A percentile compares a stretch with the other conserved stretches of the same genome.
Conservation (phyloP, 148 eudicot genomes). For the Heliosperma pusillum region DNA sequence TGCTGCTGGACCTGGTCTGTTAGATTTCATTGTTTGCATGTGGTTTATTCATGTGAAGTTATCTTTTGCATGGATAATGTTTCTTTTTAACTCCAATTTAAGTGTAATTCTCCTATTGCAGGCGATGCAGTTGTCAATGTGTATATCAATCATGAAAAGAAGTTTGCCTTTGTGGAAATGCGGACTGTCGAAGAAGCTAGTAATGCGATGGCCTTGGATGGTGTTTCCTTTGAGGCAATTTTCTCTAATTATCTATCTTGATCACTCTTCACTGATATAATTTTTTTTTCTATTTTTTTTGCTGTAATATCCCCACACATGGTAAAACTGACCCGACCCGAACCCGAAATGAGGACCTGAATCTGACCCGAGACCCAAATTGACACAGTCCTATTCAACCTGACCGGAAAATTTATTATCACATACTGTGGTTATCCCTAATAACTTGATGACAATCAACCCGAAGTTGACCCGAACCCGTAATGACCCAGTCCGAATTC, state of each 20-base stretch:
- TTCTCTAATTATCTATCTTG: not conserved
- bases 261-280: not conserved
- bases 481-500: too few relatives aligned
- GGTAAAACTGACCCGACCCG: too few relatives aligned
- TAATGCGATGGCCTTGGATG: constrained; percentile 96
- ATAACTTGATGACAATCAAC: too few relatives aligned
- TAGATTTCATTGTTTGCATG: constrained; percentile 10
- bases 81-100: not conserved
- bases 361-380: too few relatives aligned
- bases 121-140: constrained; percentile 98
- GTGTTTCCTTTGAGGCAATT: constrained; percentile 79
- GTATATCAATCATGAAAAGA: constrained; percentile 94
- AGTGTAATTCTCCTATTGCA: constrained; percentile 23
- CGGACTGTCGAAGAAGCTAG: constrained; percentile 97
- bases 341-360: too few relatives aligned
- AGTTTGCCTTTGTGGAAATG: constrained; percentile 98
- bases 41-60: not conserved
- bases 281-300: too few relatives aligned
- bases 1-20: constrained; percentile 84
- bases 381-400: too few relatives aligned
- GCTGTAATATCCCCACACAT: not conserved
- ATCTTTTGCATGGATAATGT: not conserved
- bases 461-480: too few relatives aligned
- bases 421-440: too few relatives aligned
- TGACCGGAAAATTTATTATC: too few relatives aligned